A percentile compares a stretch with the other conserved stretches of the same genome.
Conservation (phyloP, 2,329 filamentous ascomycete genomes). For the Zymoseptoria crescenta region DNA sequence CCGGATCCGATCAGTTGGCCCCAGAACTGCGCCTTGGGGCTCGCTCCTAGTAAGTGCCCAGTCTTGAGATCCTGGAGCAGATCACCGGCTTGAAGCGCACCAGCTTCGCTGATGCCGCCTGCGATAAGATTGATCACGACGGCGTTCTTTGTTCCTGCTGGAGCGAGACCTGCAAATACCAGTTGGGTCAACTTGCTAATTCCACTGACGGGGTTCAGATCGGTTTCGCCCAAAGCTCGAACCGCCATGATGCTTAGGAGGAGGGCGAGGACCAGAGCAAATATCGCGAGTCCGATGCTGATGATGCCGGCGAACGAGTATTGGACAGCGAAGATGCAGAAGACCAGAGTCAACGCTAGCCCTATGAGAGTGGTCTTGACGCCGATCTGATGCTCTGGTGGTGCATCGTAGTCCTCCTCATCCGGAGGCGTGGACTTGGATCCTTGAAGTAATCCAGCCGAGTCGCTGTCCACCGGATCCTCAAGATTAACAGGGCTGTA, state of each 20-base stretch:
- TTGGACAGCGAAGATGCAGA: conserved; percentile 77
- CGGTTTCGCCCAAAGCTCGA: conserved; percentile 66
- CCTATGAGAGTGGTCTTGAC: conserved; percentile 64
- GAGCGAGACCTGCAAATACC: conserved; percentile 85
- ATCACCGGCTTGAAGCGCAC: conserved; percentile 89
- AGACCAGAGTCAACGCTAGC: conserved; percentile 63
- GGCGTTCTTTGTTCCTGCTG: conserved; percentile 68
- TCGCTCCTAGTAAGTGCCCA: conserved; percentile 83
- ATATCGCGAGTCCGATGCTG: conserved; percentile 70
- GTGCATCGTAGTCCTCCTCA: conserved; percentile 63
- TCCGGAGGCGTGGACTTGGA: conserved; percentile 1
- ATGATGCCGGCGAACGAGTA: conserved; percentile 77
- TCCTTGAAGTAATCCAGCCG: conserved; percentile 1
- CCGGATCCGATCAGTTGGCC: conserved; percentile 88
- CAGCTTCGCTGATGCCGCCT: conserved; percentile 75
- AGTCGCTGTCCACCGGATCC: conserved; percentile 10
- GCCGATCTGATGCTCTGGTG: conserved; percentile 72
- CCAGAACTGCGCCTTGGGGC: conserved; percentile 92
- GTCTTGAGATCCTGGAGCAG: conserved; percentile 97
- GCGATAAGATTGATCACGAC: conserved; percentile 94
- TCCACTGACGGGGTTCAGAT: conserved; percentile 90
- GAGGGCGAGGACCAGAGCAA: conserved; percentile 74
- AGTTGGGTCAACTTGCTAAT: conserved; percentile 96
- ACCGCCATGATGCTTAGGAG: conserved; percentile 58
- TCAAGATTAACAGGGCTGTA: conserved; percentile 33